Base-by-base conservation (phyloP, 805 yeast genomes). In the Pichia paraexigua region DNA sequence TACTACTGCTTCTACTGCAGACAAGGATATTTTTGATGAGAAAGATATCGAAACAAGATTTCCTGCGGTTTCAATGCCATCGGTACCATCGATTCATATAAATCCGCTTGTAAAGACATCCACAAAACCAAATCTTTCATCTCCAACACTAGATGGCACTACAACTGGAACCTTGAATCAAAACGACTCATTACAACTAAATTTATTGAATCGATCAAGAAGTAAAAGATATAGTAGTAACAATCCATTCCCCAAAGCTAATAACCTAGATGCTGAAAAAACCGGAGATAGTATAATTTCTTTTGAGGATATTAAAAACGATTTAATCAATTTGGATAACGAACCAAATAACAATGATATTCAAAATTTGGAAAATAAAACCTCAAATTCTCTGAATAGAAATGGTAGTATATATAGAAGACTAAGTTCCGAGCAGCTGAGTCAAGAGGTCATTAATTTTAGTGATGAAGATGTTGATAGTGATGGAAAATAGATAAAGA, bases 1-100 rank as follows among this genome's bases (percentile, higher is more conserved):
- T 24, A 28, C n/a, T 42, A 21, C 17, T 24, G 30, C 27, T 24
- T 21, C 9, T 20, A 15, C 20, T 24, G 17, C 25, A 9, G 7
- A 27, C 8, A 49, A 30, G 17, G 32, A 35, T 18, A 13, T 15
- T 32, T 22, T 41, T 22, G 11, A 32, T 24, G 50, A 35, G 5
- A 25, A 25, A 30, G 48, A 68, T 35, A 77, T 74, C 1, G 83
- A 77, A 58, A 75, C 75, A 51, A 64, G 83, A 46, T 80, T 72
- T 56, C 85, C 66, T 6, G 61, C 46, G 20, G 44, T 50, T 18
- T 13, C 27, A 13, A n/a, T 35, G 17, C 20, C 39, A 35, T 17
- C 39, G 6, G 17, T 35, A 35, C 39, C 39, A 35, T 17, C 39
- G n/a, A n/a, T 35, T 7, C 18, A 35, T 7, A n/a, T 35, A 4